Base-by-base conservation (phyloP, 768 basidiomycete species). In the Rhizopogon rudus region DNA sequence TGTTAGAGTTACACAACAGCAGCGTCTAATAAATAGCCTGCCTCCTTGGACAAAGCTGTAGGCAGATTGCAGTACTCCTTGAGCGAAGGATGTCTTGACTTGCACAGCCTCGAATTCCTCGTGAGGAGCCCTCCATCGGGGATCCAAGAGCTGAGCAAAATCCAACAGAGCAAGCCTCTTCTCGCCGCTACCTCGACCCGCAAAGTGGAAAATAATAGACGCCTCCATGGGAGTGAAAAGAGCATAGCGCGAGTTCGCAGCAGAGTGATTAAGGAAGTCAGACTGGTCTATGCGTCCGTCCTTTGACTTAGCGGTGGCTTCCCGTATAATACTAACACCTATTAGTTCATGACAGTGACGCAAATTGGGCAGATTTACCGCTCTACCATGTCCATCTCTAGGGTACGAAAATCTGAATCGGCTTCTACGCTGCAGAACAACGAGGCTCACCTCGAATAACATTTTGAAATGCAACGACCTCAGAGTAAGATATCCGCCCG, bases 171-270 rank as follows among this genome's bases (percentile, higher is more conserved):
- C 82, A 51, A 99, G 80, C 20, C 93, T 81, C 63, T 86, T 83
- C 45, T 75, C 75, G 3, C 76, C 73, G 44, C 77, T 74, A 13
- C 94, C 95, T 45, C 93, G 83, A 12, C 91, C 87, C 28, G 94
- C 94, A 73, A 98, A 98, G 71, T 99, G 96, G 75, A 98, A 99
- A 64, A 99, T 86, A 65, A 98, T 97, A 52, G 88, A 83, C n/a
- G 90, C 93, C 71, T 98, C 96, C 91, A 98, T 96, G 4, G 96
- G 96, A 0, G 93, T 95, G 71, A 98, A 98, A 51, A 96, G 81
- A 40, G 92, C 89, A 70, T 98, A 98, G 39, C 96, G 88, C 61
- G 95, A 92, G 61, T 78, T 87, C 37, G 86, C 81, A 28, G 90
- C 86, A 13, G 93, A 83, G 68, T 97, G 77, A 68, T 98, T 88